Conservation (phyloP, 2,329 filamentous ascomycete species). For the Shiraia sp. region DNA sequence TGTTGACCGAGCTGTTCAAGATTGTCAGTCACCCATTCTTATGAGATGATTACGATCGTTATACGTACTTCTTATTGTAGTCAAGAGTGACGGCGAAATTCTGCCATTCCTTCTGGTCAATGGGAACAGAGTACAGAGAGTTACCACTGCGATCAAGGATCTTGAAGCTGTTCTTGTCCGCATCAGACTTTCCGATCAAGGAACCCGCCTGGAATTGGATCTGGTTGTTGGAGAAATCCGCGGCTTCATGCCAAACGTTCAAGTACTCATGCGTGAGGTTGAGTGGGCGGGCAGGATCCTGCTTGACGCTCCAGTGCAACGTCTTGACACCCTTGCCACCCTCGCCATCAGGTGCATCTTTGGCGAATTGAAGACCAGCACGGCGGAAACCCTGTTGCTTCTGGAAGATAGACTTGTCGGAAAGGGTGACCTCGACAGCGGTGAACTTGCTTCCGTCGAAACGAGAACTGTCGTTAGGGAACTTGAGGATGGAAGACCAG, state of each 20-base stretch:
- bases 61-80: constrained; percentile 58
- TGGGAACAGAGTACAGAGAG: constrained; percentile 56
- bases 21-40: constrained; percentile 1
- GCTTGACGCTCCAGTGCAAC: constrained; percentile 63
- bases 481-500: constrained; percentile 56
- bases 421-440: constrained; percentile 60
- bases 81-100: constrained; percentile 65
- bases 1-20: constrained; percentile 55
- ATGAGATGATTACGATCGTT: neutral
- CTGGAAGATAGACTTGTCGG: constrained; percentile 63
- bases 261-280: constrained; percentile 67
- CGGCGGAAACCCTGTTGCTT: constrained; percentile 65
- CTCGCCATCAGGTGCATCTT: constrained; percentile 56
- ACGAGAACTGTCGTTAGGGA: constrained; percentile 51
- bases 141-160: constrained; percentile 40
- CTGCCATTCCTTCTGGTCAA: constrained; percentile 58
- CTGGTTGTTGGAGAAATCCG: constrained; percentile 48
- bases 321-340: constrained; percentile 62
- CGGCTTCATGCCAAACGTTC: constrained; percentile 46
- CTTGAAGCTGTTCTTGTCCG: constrained; percentile 51
- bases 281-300: constrained; percentile 56
- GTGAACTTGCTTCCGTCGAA: constrained; percentile 52
- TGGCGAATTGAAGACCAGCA: constrained; percentile 59
- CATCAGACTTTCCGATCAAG: constrained; percentile 50
- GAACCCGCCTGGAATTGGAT: constrained; percentile 59